Percentiles rank a stretch among this genome's conserved stretches.
These are phyloP conservation scores for Hypericum perforatum DNA, from an alignment of 345 rosid genomes.

Conservation along the genomic window DNA sequence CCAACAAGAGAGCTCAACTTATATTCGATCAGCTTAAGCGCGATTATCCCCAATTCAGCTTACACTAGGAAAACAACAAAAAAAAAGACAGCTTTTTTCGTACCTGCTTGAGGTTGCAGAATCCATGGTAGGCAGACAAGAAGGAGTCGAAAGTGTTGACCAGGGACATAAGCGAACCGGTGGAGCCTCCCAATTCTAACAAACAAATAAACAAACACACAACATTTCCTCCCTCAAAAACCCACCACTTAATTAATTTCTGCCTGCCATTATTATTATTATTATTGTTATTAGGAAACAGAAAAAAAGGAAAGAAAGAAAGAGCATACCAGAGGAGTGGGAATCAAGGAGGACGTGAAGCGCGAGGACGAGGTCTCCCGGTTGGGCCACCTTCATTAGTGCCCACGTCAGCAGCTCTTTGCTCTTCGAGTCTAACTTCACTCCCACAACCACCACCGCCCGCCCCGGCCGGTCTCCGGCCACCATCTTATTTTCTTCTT, in stretches of 20 bases:
- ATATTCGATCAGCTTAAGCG: too few species aligned
- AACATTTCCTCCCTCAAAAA: conserved; percentile 5
- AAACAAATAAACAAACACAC: not conserved
- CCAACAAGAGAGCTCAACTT: too few species aligned
- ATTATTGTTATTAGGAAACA: not conserved
- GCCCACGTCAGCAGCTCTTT: conserved; percentile 83
- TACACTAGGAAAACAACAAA: not conserved
- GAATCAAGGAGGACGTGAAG: conserved; percentile 73
- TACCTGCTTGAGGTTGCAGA: conserved; percentile 95
- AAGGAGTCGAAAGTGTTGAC: conserved; percentile 72
- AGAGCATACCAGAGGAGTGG: conserved; percentile 29
- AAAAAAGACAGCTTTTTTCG: too few species aligned
- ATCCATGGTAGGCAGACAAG: conserved; percentile 79
- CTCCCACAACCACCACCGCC: conserved; percentile 61
- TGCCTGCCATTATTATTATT: too few species aligned
- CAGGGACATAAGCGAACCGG: conserved; percentile 57
- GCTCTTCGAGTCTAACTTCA: conserved; percentile 61
- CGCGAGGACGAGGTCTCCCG: conserved; percentile 79
- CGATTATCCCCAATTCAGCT: too few species aligned
- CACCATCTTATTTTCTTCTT: conserved; percentile 8
- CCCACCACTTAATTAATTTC: not conserved
- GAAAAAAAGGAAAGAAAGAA: not conserved
- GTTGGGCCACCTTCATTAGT: conserved; percentile 62
- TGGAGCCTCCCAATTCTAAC: conserved; percentile 35
- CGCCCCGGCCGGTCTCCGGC: conserved; percentile 5